Evolutionary conservation across 169 alveolate species (phyloP), one percentile per base, ranked within the genome.

Genomic region (Eimeria acervulina): DNA sequence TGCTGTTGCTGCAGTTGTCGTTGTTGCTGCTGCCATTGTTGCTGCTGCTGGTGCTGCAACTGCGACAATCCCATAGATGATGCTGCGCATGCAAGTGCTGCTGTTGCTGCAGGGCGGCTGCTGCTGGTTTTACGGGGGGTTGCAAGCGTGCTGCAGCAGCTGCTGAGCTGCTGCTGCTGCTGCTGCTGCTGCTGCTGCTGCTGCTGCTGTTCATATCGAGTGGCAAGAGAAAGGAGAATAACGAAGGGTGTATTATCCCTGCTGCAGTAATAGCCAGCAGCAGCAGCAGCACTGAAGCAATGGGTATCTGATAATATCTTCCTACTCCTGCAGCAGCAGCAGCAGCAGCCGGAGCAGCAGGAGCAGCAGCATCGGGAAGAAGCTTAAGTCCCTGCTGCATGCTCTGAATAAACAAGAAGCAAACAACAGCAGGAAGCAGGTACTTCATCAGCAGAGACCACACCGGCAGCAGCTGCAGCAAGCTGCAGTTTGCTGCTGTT

Each of bases 371-470:
- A 33, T 70, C 47, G 28, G 91, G 95, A 66, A 47, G 47, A 21
- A 4, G 80, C 95, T 28, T 59, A 78, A 36, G 59, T 19, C 95
- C 90, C 33, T 55, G 26, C 76, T 55, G 44, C 44, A 90, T 61
- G 13, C 66, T 83, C 23, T 90, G 88, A 26, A 90, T 44, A 23
- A 90, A 78, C n/a, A 90, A 88, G 19, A 90, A n/a, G 7, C 66
- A 38, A 51, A 90, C 59, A 17, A 72, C 74, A 6, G 90, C 68
- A 44, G 95, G 95, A 28, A 42, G 40, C 23, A 90, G 21, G 42
- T 90, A 90, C 44, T 74, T 70, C 26, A 90, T 40, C 52, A 90
- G 78, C 21, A 90, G 31, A 26, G 95, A 61, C 61, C 42, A 23
- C 36, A 5, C 13, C 3, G 55, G 55, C 12, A 47, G 55, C 55